Evolutionary conservation across 306 rosid species (phyloP), one percentile per base, ranked within the genome.

Genomic region (Begonia masoniana): DNA sequence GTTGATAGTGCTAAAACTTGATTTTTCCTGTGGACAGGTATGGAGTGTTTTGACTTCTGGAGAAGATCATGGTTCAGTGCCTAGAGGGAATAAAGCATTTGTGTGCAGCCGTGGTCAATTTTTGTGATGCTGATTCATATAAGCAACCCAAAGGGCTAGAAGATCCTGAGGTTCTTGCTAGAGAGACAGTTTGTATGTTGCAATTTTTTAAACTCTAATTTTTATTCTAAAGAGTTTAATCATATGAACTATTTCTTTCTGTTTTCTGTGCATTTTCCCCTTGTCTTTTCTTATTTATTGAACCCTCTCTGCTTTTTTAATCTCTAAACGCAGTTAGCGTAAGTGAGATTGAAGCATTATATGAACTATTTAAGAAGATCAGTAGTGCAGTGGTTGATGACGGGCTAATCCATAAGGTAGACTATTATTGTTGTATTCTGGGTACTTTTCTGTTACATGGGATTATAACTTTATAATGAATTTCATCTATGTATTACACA

Each of bases 111-210:
- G 39, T 85, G 56, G 16, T 74, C 13, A 74, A 57, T 63, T 85
- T 84, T 68, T 82, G 91, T 21, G 77, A 74, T 35, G 57, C 77
- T 11, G 81, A 82, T 47, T 41, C 62, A 2, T 52, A 68, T 56
- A 79, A 63, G 64, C 80, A 72, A 75, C 79, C 82, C 51, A 65
- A 50, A 31, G 95, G 91, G 69, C 73, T 82, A 60, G 74, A 74
- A 70, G 71, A 85, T 85, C 95, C 91, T n/a, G 84, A 85, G 77
- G 71, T 55, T 58, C 84, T 85, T 68, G 91, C 95, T 57, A 79
- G 95, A 71, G 91, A 85, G 74, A 85, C 95, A 23, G 95, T 81
- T 17, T 85, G 95, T 85, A 85, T 64, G 82, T 67, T 68, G 58
- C 73, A 52, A 64, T 62, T 47, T 62, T 62, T 41, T 10, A 0